Conservation (phyloP, 176 grass and related monocot species). For the Puccinellia tenuiflora region DNA sequence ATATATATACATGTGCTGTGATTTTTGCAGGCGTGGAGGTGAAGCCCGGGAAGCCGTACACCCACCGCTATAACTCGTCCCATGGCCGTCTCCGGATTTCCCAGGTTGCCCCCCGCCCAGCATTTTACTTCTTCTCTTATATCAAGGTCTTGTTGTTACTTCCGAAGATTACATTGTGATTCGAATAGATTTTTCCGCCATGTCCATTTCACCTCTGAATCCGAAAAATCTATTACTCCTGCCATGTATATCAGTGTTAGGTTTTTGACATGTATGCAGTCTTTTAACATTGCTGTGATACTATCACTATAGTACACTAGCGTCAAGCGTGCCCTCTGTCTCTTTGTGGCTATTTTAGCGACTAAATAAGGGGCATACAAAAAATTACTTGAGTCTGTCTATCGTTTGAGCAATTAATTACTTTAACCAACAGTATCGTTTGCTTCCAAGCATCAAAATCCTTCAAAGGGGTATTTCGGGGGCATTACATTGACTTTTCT, state of each 20-base stretch:
- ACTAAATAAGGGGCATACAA: not conserved
- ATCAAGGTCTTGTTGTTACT: not conserved
- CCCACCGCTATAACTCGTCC: conserved; percentile 48
- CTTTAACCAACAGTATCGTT: not conserved
- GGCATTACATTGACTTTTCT: not conserved
- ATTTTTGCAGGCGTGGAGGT: conserved; percentile 68
- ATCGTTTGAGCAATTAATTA: not conserved
- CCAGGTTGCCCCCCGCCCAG: conserved; percentile 38
- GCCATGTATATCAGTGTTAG: not conserved
- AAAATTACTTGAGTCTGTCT: not conserved
- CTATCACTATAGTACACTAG: not conserved
- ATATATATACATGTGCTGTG: no score
- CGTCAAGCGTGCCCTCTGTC: not conserved
- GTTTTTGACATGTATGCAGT: not conserved
- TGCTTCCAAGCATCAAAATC: not conserved
- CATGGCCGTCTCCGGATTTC: conserved; percentile 75
- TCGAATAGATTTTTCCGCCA: not conserved
- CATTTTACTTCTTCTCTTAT: not conserved
- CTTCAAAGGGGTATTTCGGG: not conserved
- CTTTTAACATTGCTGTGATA: not conserved
- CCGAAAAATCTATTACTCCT: no score
- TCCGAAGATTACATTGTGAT: not conserved
- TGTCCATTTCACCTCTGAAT: not conserved
- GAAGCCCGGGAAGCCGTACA: conserved; percentile 77
- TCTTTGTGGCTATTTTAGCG: not conserved